These are phyloP conservation scores for Colletotrichum brevisporum DNA, from an alignment of 2,329 filamentous ascomycete species.

Conservation along the genomic window DNA sequence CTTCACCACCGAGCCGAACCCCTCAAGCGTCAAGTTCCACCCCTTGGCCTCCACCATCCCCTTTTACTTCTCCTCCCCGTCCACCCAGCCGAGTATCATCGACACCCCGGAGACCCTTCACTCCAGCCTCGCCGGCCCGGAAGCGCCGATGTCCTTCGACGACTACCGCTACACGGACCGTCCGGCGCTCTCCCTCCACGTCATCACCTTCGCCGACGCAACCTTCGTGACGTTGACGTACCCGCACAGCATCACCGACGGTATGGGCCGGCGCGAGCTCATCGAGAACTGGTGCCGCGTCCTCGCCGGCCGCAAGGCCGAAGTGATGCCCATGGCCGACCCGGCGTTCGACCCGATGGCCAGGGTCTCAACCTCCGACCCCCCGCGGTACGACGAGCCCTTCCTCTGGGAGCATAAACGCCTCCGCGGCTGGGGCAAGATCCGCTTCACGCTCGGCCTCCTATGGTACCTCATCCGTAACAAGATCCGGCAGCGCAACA, in stretches of 20 bases:
- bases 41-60: slow-evolving; percentile 31
- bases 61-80: not conserved
- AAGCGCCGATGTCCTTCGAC: slow-evolving; percentile 45
- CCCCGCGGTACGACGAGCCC: slow-evolving; percentile 49
- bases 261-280: slow-evolving; percentile 41
- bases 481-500: slow-evolving; percentile 35
- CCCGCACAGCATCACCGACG: slow-evolving; percentile 59
- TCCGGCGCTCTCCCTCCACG: slow-evolving; percentile 63
- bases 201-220: slow-evolving; percentile 63
- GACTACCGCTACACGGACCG: slow-evolving; percentile 58
- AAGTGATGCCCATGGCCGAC: slow-evolving; percentile 54
- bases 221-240: slow-evolving; percentile 62
- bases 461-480: slow-evolving; percentile 36
- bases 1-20: slow-evolving; percentile 26
- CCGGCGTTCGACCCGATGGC: slow-evolving; percentile 42
- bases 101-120: slow-evolving; percentile 30
- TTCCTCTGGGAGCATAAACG: slow-evolving; percentile 43
- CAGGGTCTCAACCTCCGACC: slow-evolving; percentile 39
- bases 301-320: slow-evolving; percentile 56
- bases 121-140: slow-evolving; percentile 37
- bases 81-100: not conserved
- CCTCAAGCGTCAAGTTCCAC: slow-evolving; percentile 18
- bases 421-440: slow-evolving; percentile 7
- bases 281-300: slow-evolving; percentile 58
- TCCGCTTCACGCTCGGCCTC: slow-evolving; percentile 21